phyloP scores from a whole-genome alignment of 192 early-diverging fungal species.

The Coemansia reversa region DNA sequence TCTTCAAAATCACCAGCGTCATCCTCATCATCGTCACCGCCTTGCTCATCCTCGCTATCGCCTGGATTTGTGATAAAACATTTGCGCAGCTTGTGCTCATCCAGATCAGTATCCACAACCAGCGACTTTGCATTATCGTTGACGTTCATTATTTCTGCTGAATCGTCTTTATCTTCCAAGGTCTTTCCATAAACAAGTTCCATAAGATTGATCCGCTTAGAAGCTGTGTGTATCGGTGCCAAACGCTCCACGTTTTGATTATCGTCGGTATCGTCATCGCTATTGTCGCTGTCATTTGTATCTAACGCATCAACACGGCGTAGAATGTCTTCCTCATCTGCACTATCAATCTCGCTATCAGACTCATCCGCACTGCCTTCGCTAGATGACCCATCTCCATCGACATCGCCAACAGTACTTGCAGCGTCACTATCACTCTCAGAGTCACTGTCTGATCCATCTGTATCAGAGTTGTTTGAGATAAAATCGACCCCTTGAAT shows the following conservation, averaged over 20 bases:
- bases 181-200: slow-evolving; percentile 81
- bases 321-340: slow-evolving; percentile 31
- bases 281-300: slow-evolving; percentile 11
- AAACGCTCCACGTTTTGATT: slow-evolving; percentile 16
- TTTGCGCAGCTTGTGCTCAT: slow-evolving; percentile 25
- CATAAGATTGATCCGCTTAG: slow-evolving; percentile 79
- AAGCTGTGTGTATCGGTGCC: slow-evolving; percentile 37
- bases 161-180: slow-evolving; percentile 31
- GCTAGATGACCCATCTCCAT: not conserved
- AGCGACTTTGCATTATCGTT: slow-evolving; percentile 46
- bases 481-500: not conserved
- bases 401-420: slow-evolving; percentile 2
- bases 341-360: slow-evolving; percentile 35
- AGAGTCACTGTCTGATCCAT: slow-evolving; percentile 37
- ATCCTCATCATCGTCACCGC: slow-evolving; percentile 50
- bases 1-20: slow-evolving; percentile 52
- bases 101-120: slow-evolving; percentile 31
- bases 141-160: slow-evolving; percentile 42
- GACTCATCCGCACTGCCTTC: slow-evolving; percentile 52
- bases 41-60: slow-evolving; percentile 42
- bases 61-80: slow-evolving; percentile 45
- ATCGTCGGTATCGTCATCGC: slow-evolving; percentile 2
- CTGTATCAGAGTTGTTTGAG: slow-evolving; percentile 19
- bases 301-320: slow-evolving; percentile 22
- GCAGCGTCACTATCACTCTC: slow-evolving; percentile 17